phyloP scores from a whole-genome alignment of 345 rosid species.

The Microcos paniculata region DNA sequence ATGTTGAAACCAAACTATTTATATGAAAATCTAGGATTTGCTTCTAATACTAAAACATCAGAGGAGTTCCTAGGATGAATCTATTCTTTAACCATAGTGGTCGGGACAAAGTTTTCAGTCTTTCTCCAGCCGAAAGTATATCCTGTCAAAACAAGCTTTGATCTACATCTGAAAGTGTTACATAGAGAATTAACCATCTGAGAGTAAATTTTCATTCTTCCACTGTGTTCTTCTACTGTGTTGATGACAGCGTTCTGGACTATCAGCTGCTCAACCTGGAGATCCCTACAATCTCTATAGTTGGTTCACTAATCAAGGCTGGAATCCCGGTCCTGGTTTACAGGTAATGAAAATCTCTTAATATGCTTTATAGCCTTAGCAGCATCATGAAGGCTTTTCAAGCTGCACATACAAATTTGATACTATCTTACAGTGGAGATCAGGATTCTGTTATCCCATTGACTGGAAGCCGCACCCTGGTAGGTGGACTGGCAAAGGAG shows the following conservation, averaged over 20 bases:
- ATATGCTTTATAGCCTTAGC: neutral
- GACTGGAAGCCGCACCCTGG: constrained; percentile 80
- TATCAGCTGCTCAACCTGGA: constrained; percentile 80
- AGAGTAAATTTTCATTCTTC: neutral
- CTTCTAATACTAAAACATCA: neutral
- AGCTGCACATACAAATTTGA: neutral
- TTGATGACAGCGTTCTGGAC: constrained; percentile 61
- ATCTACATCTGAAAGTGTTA: neutral
- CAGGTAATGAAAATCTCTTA: constrained; percentile 52
- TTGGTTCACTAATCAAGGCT: constrained; percentile 60
- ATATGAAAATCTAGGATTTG: neutral
- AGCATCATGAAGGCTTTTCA: neutral
- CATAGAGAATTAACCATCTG: neutral
- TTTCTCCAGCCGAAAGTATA: too few species aligned
- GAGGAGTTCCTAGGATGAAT: neutral
- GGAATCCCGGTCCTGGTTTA: constrained; percentile 82
- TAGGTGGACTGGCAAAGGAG: constrained; percentile 51
- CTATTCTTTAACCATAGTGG: too few species aligned
- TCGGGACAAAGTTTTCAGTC: too few species aligned
- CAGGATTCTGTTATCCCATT: constrained; percentile 94
- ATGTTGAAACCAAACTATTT: neutral
- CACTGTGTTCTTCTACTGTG: neutral
- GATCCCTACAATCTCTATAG: constrained; percentile 70
- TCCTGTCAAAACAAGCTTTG: neutral
- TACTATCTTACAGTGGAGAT: constrained; percentile 61